Conservation (phyloP, 257 asterid genomes). For the Craterostigma plantagineum region DNA sequence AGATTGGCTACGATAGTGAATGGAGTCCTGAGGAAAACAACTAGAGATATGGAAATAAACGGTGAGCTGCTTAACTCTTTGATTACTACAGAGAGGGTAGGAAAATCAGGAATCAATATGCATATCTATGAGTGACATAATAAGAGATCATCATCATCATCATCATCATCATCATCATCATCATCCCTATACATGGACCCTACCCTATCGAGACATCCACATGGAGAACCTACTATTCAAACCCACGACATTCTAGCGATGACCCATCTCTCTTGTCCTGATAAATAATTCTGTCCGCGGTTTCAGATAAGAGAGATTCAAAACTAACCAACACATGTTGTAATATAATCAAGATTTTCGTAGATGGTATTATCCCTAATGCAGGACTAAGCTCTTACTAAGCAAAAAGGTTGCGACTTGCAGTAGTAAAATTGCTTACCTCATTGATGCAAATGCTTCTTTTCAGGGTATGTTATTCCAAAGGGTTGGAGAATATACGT, state of each 20-base stretch:
- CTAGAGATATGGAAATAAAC: conserved; percentile 41
- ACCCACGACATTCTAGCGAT: conserved; percentile 19
- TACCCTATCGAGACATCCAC: conserved; percentile 37
- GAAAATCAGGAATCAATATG: background rate
- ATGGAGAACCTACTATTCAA: conserved; percentile 56
- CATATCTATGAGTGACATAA: conserved; percentile 9
- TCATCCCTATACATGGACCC: conserved; percentile 38
- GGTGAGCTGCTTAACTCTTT: conserved; percentile 18
- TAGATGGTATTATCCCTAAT: conserved; percentile 12
- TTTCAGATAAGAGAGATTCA: conserved; percentile 20
- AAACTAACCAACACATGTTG: conserved; percentile 6
- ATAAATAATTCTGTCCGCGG: conserved; percentile 30
- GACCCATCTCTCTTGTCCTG: conserved; percentile 22
- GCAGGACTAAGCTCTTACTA: too few relatives aligned
- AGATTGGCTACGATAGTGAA: conserved; percentile 54
- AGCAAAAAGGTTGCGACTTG: conserved; percentile 7
- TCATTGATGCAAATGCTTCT: conserved; percentile 4
- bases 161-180: too few relatives aligned
- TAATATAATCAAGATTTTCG: conserved; percentile 13
- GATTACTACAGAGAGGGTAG: background rate
- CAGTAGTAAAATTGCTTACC: conserved; percentile 6
- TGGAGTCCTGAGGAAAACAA: conserved; percentile 50
- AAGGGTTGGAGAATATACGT: conserved; percentile 93
- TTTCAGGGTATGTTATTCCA: conserved; percentile 70
- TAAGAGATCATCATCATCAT: conserved; percentile 20